A percentile compares a stretch with the other conserved stretches of the same genome.
Conservation (phyloP, 1,284 basidiomycete species). For the Tranzscheliella williamsii region DNA sequence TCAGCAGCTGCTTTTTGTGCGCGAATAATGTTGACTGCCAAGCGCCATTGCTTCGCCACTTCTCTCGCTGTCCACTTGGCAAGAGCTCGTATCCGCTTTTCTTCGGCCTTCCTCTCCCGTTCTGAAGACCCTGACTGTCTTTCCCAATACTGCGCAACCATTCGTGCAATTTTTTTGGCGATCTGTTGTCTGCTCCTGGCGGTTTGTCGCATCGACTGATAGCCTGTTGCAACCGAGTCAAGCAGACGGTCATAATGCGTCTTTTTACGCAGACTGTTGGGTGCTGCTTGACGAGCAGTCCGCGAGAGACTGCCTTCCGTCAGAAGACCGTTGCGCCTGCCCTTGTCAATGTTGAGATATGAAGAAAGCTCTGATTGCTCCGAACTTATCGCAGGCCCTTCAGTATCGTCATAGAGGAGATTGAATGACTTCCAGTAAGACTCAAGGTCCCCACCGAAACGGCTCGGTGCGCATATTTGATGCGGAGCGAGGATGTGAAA, state of each 20-base stretch:
- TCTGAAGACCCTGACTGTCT: constrained; percentile 69
- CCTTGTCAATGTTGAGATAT: constrained; percentile 29
- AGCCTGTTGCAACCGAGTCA: constrained; percentile 22
- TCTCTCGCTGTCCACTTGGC: constrained; percentile 74
- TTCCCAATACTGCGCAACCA: constrained; percentile 80
- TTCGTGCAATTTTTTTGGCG: constrained; percentile 68
- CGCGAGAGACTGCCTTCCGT: constrained; percentile 16
- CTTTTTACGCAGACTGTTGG: constrained; percentile 20
- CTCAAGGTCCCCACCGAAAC: constrained; percentile 20
- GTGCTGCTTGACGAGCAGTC: constrained; percentile 19
- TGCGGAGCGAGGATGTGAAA: constrained; percentile 26
- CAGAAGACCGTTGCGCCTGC: constrained; percentile 31
- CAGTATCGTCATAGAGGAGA: constrained; percentile 32
- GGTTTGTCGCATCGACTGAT: constrained; percentile 45
- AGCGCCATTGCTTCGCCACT: constrained; percentile 82
- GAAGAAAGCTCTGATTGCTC: constrained; percentile 25
- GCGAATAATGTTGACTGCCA: constrained; percentile 81
- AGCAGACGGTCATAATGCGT: constrained; percentile 44
- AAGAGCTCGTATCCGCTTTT: constrained; percentile 70
- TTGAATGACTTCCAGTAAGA: constrained; percentile 24
- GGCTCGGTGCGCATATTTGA: constrained; percentile 24
- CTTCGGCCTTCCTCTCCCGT: constrained; percentile 69
- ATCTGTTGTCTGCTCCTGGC: constrained; percentile 59
- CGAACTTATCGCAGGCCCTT: constrained; percentile 1
- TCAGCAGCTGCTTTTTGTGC: constrained; percentile 69